Evolutionary conservation across 1,284 basidiomycete species (phyloP), one percentile per base, ranked within the genome.

Genomic region (Lignosus rhinocerotis): DNA sequence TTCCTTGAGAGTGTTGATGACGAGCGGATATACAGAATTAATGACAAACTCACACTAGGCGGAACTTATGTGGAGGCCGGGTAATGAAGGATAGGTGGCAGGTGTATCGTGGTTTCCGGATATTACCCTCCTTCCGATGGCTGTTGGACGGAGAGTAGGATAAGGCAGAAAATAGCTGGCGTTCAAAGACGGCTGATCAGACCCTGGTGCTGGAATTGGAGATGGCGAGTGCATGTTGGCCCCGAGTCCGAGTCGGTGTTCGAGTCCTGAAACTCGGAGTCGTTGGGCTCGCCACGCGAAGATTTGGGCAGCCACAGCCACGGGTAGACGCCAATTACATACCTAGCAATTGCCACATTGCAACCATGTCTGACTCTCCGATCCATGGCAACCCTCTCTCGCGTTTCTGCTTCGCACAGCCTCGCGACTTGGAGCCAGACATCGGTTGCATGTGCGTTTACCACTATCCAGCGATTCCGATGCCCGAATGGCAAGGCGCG

Each of bases 1-100:
- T n/a, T 56, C 14, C 47, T 43, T 60, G 58, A 21, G 46, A 49
- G 4, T 7, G 17, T 47, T 55, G 46, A 51, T 53, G 48, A 48
- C 43, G 30, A 44, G 17, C 34, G 31, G 42, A 12, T 51, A 44
- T 43, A 33, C 44, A 25, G 51, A 12, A 31, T 39, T 52, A 38
- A 44, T 52, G 52, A 36, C 19, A 45, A 30, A 45, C 14, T 25
- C 21, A 44, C 41, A 36, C 16, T 2, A 9, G 16, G 45, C 19
- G 30, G 31, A 44, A 12, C 6, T 21, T 11, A 42, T 34, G 44
- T 19, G 53, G 45, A 31, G 31, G 14, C 43, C 34, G 38, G 53
- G 38, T 36, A 14, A 42, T 21, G 53, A 48, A 50, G 41, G 19
- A 33, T 56, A 50, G 51, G 47, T 55, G 54, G 48, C 53, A 31